A percentile compares a stretch with the other conserved stretches of the same genome.
These are phyloP conservation scores for Cruciata laevipes DNA, from an alignment of 257 asterid species.

Conservation along the genomic window DNA sequence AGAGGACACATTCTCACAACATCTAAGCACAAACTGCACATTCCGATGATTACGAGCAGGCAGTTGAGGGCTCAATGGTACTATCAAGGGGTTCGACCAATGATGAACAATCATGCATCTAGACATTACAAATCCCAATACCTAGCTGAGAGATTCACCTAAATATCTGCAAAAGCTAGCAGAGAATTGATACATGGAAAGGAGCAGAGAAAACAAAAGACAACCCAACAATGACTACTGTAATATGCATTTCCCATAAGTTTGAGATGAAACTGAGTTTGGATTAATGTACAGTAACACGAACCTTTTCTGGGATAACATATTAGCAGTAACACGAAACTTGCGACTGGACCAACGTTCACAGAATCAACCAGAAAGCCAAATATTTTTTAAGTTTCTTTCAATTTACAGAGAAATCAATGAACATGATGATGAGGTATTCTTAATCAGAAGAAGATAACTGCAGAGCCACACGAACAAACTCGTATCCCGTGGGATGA, in stretches of 20 bases:
- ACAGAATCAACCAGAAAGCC: background rate
- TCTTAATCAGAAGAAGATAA: too few species aligned
- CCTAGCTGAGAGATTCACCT: background rate
- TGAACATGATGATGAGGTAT: background rate
- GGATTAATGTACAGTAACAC: background rate
- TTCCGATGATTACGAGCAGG: background rate
- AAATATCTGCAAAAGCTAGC: background rate
- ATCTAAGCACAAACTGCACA: background rate
- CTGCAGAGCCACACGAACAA: too few species aligned
- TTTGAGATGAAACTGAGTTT: background rate
- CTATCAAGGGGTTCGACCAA: background rate
- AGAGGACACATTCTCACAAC: conserved; percentile 5
- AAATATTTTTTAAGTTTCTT: background rate
- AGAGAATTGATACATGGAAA: background rate
- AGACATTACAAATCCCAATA: conserved; percentile 2
- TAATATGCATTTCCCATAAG: background rate
- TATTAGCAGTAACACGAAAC: background rate
- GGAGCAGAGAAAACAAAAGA: too few species aligned
- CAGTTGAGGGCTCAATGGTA: conserved; percentile 3
- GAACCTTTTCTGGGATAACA: background rate
- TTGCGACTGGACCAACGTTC: background rate
- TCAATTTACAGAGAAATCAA: background rate
- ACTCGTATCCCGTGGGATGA: too few species aligned
- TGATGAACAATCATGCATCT: conserved; percentile 6
- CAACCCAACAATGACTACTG: background rate